Conservation (phyloP, 768 basidiomycete species). For the Amanita rubescens region DNA sequence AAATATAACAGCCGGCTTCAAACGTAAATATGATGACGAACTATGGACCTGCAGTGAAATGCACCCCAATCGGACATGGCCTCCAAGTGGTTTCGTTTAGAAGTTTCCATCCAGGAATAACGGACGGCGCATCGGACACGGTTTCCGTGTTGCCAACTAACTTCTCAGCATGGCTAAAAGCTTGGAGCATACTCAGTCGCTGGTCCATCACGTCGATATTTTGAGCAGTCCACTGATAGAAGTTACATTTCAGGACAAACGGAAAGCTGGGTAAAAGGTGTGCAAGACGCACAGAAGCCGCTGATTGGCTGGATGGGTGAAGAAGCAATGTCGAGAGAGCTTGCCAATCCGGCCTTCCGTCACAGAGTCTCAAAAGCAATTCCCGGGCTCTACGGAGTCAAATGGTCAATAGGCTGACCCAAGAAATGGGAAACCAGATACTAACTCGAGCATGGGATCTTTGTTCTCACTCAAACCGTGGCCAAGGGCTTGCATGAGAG, state of each 20-base stretch:
- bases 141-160: neutral
- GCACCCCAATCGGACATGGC: conserved; percentile 64
- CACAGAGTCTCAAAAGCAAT: neutral
- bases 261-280: neutral
- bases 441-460: conserved; percentile 28
- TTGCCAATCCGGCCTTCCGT: conserved; percentile 10
- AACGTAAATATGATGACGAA: neutral
- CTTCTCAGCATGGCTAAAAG: neutral
- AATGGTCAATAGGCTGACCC: neutral
- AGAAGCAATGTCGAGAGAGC: conserved; percentile 17
- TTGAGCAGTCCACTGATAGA: conserved; percentile 43
- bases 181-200: conserved; percentile 28
- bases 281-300: conserved; percentile 14
- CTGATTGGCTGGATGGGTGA: conserved; percentile 11
- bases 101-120: conserved; percentile 42
- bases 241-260: neutral
- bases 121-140: neutral
- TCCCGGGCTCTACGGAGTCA: neutral
- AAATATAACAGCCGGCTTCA: neutral
- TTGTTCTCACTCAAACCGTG: conserved; percentile 21
- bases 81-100: conserved; percentile 41
- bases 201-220: conserved; percentile 51
- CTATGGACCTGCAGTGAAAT: conserved; percentile 8
- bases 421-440: neutral
- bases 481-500: conserved; percentile 42